Conservation (phyloP, 805 yeast species). For the Candida sonorensis region DNA sequence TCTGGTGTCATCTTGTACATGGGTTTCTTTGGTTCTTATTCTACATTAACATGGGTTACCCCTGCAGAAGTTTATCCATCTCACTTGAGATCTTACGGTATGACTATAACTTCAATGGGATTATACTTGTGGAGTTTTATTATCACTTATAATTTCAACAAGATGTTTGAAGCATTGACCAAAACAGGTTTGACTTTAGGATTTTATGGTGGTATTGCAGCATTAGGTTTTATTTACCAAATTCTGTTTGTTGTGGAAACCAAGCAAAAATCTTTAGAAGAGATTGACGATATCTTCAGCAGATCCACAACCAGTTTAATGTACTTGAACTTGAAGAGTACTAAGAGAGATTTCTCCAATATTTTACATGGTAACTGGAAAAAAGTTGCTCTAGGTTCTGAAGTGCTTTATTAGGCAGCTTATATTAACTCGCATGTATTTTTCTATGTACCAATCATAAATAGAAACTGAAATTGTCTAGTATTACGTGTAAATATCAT, state of each 20-base stretch:
- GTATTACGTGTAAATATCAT: no score
- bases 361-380: constrained; percentile 14
- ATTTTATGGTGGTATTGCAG: constrained; percentile 62
- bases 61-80: constrained; percentile 60
- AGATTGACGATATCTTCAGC: constrained; percentile 56
- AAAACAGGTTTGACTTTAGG: constrained; percentile 58
- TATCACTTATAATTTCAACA: constrained; percentile 56
- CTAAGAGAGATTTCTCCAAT: constrained; percentile 13
- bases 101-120: constrained; percentile 51
- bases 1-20: constrained; percentile 58
- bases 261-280: constrained; percentile 64
- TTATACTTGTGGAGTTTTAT: constrained; percentile 58
- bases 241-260: constrained; percentile 63
- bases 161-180: constrained; percentile 51
- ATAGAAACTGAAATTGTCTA: no score
- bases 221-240: constrained; percentile 48
- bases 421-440: not conserved
- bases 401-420: constrained; percentile 1
- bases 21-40: constrained; percentile 61
- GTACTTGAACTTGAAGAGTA: constrained; percentile 26
- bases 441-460: not conserved
- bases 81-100: constrained; percentile 55
- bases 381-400: constrained; percentile 5
- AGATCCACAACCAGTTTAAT: constrained; percentile 36
- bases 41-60: constrained; percentile 62